Base-by-base conservation (phyloP, 495 filamentous ascomycete species). In the Xylaria curta region DNA sequence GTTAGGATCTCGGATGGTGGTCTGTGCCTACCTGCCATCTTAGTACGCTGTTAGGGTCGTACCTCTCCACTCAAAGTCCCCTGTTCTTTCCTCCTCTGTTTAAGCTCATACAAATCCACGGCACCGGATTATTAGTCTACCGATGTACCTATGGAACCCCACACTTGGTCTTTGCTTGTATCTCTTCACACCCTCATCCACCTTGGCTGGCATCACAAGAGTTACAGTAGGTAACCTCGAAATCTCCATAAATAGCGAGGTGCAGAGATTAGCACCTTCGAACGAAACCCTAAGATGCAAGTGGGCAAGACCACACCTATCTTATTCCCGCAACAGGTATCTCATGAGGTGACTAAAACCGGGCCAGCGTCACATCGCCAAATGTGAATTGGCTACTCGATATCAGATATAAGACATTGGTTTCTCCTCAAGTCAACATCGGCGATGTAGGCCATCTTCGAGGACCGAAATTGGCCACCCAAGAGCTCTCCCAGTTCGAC, bases 331-430 rank as follows among this genome's bases (percentile, higher is more conserved):
- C 12, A 1, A 56, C 13, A 24, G 26, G 26, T 24, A 6, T 26
- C 51, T 51, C 21, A 13, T 53, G 26, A 56, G 53, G 53, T 56
- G 53, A 56, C 13, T 56, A 56, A 56, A 56, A 56, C 53, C 53
- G 53, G 53, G 13, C 53, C 24, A 56, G 53, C 53, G 53, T 56
- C n/a, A 21, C 17, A 31, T 59, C 54, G 26, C 26, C 53, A 31
- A 56, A 8, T 28, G 26, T 8, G 31, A 21, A 38, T 38, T 19
- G 58, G 33, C 5, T 21, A 38, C 38, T 42, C 60, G 44, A 12
- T 15, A 26, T 33, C 33, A 38, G 15, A 40, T 36, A 62, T 62
- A 44, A 44, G 38, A 62, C 60, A 42, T 28, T 26, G 21, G 10
- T 44, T 21, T 61, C 38, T 36, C 38, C 36, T 17, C 21, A 42